Evolutionary conservation across 2,329 filamentous ascomycete genomes (phyloP), one percentile per base, ranked within the genome.

Genomic region (Ophiosphaerella herpotricha): DNA sequence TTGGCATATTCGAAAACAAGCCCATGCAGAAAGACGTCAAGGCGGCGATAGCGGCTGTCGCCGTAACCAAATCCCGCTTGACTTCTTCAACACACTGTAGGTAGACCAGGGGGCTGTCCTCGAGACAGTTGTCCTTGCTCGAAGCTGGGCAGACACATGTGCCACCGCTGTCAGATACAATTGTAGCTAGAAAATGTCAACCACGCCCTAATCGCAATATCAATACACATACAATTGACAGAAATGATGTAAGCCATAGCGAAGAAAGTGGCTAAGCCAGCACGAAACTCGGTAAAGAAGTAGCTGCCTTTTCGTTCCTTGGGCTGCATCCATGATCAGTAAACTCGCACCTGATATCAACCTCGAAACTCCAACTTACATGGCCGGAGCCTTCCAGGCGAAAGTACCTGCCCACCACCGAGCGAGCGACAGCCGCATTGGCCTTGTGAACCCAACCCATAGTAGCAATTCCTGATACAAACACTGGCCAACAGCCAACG

Each of bases 11-110:
- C 55, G 91, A 87, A 57, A 92, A 85, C 1, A 93, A 73, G 16
- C 91, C 91, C 87, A 95, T 91, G 73, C 80, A 86, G 73, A 95
- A 91, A n/a, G 85, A 87, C 3, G 88, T 84, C 39, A 96, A 75
- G 23, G 89, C 88, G 12, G 89, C 82, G 58, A 94, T 92, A 46
- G 90, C 90, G 38, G 91, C 90, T 4, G 91, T 95, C 9, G 88
- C 90, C 6, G 91, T 95, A 46, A 95, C 87, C 34, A 92, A 76
- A 67, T 96, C 91, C 29, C 89, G 85, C 72, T 88, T 88, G 67
- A 93, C 78, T 43, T 77, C 75, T 60, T 77, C 73, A 34, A 77
- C 74, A 68, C 88, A 91, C n/a, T 87, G 73, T 54, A 80, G 68
- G 61, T 91, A 91, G 18, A 82, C 82, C 4, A 77, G n/a, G 8